Base-by-base conservation (phyloP, 208 protist species). In the Leishmania turanica region DNA sequence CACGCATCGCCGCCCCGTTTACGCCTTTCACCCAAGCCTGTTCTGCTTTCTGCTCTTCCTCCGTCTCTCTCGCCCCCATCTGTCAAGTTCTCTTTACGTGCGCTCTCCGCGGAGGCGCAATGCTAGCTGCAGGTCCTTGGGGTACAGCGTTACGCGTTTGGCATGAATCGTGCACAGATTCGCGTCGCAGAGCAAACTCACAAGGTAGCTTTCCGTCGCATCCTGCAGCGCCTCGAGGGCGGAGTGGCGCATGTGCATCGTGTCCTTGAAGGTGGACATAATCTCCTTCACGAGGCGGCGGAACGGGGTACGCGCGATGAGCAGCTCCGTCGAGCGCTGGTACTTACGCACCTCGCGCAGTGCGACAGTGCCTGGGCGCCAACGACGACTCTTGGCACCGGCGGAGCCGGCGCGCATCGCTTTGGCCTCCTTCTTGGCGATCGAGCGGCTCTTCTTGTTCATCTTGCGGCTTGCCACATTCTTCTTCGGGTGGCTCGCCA, bases 241-340 rank as follows among this genome's bases (percentile, higher is more conserved):
- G 34, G 85, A 86, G 62, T 78, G 75, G 75, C 88, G 89, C 85
- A 98, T 91, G 65, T 91, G 93, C 27, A 96, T 90, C 17, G 91
- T 90, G 68, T 96, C 93, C 90, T 99, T 99, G 83, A 97, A 90
- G 79, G 98, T 97, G 83, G 99, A 94, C 79, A 99, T 98, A 65
- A 99, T 99, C 88, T 99, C 99, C 78, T 99, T 96, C 65, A 99
- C 99, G 9, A 99, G 95, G 77, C 99, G 98, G 81, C 99, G 98
- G 97, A 99, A 99, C 77, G 99, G 99, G 0, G 99, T 92, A 80
- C 99, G 99, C 80, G 98, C 90, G 87, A 99, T 99, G 60, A 99
- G 95, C n/a, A 99, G 91, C 51, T 99, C 97, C 31, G 99, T 99
- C 47, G 92, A 95, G 88, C 98, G 99, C 92, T 99, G 99, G 93